Conservation (phyloP, 129 eudicot genomes). For the Helichrysum umbraculigerum region DNA sequence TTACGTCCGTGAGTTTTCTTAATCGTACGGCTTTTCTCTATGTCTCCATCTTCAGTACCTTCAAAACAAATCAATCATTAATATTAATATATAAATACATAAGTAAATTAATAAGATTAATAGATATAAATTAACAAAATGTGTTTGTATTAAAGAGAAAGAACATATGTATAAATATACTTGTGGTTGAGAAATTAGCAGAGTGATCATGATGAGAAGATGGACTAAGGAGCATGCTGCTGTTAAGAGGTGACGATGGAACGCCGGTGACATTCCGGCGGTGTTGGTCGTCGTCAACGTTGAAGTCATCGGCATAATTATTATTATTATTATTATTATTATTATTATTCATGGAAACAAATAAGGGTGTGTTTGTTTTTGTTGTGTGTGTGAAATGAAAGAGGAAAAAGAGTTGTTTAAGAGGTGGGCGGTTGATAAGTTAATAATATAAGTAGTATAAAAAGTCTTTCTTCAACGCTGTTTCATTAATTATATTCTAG, state of each 20-base stretch:
- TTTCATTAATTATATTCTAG: neutral
- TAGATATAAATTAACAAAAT: neutral
- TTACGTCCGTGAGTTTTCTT: slow-evolving; percentile 26
- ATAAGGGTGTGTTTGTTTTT: neutral
- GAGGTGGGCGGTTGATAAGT: slow-evolving; percentile 1
- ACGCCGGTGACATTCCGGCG: neutral
- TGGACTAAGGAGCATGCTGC: slow-evolving; percentile 9
- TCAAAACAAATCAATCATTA: slow-evolving; percentile 3
- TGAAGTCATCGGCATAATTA: slow-evolving; percentile 8
- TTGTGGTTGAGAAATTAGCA: slow-evolving; percentile 4
- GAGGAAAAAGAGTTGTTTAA: neutral
- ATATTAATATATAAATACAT: neutral
- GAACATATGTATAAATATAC: neutral
- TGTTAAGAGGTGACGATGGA: neutral
- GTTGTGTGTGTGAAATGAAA: neutral
- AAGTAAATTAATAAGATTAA: neutral
- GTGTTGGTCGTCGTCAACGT: neutral
- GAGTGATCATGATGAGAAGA: slow-evolving; percentile 8
- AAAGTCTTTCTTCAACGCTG: slow-evolving; percentile 1
- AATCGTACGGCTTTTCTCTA: slow-evolving; percentile 8
- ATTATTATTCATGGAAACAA: neutral
- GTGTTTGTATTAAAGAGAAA: neutral
- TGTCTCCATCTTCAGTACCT: slow-evolving; percentile 32
- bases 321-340: slow-evolving; percentile 1
- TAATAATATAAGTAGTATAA: too few relatives aligned